A percentile compares a stretch with the other conserved stretches of the same genome.
phyloP scores from a whole-genome alignment of 148 eudicot genomes.

The Rhododendron vialii region DNA sequence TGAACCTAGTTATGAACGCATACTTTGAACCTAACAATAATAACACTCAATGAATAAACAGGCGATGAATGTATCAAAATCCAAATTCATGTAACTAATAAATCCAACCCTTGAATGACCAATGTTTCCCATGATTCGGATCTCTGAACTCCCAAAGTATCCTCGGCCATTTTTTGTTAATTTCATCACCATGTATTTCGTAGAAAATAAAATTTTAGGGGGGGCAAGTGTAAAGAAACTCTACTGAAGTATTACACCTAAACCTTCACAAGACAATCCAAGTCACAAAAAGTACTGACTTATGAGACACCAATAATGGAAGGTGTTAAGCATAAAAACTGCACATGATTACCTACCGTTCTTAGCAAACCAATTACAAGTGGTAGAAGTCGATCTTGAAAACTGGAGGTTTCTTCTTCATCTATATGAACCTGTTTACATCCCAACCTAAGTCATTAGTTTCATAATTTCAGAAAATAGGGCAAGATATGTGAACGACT shows the following conservation, averaged over 20 bases:
- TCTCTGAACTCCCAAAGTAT: background rate
- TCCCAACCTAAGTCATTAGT: conserved; percentile 6
- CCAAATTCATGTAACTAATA: background rate
- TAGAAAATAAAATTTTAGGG: background rate
- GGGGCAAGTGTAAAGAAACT: background rate
- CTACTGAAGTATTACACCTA: background rate
- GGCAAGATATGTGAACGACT: background rate
- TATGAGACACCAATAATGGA: background rate
- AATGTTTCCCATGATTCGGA: background rate
- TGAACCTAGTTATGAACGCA: background rate
- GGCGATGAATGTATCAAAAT: background rate
- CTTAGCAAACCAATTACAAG: conserved; percentile 84
- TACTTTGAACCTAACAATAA: background rate
- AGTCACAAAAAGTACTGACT: background rate
- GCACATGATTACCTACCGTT: conserved; percentile 52
- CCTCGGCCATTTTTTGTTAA: background rate
- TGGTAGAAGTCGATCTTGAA: conserved; percentile 83
- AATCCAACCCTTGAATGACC: background rate
- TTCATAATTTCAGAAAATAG: conserved; percentile 6
- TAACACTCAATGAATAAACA: background rate
- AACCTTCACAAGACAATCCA: background rate
- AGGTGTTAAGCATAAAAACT: background rate
- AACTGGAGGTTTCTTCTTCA: conserved; percentile 61
- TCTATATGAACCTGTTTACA: conserved; percentile 59
- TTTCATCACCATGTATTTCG: background rate